phyloP scores from a whole-genome alignment of 2,329 filamentous ascomycete genomes.

The Diaporthe sp. region DNA sequence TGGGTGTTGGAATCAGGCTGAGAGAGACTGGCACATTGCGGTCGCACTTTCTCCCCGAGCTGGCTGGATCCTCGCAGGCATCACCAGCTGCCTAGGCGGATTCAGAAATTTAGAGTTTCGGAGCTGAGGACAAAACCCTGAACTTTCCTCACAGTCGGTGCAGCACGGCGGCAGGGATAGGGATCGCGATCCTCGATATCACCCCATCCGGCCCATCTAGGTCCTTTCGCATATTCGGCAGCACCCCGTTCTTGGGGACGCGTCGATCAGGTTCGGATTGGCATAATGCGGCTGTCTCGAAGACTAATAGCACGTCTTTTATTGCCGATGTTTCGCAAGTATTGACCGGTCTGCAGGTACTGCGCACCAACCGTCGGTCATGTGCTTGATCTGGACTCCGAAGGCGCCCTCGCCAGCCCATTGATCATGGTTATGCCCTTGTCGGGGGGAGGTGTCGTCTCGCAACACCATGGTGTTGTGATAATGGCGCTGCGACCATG shows the following conservation, averaged over 20 bases:
- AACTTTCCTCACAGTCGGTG: constrained; percentile 30
- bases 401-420: not conserved
- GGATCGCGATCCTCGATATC: constrained; percentile 12
- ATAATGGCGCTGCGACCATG: too few species aligned
- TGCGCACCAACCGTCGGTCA: constrained; percentile 12
- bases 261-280: not conserved
- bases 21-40: not conserved
- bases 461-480: not conserved
- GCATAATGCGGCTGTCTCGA: constrained; percentile 18
- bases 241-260: not conserved
- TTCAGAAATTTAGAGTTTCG: constrained; percentile 23
- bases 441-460: not conserved
- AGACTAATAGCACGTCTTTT: not conserved
- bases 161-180: constrained; percentile 13
- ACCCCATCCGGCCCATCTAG: not conserved
- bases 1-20: not conserved
- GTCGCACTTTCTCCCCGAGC: not conserved
- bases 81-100: not conserved
- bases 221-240: not conserved
- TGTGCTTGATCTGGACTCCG: constrained; percentile 13
- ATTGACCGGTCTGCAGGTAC: constrained; percentile 31
- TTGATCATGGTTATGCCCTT: constrained; percentile 3
- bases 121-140: not conserved
- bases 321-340: constrained; percentile 20
- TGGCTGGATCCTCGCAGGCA: constrained; percentile 1